Percentiles rank a stretch among this genome's conserved stretches.
These are phyloP conservation scores for Neurospora africana DNA, from an alignment of 495 filamentous ascomycete species.

Conservation along the genomic window DNA sequence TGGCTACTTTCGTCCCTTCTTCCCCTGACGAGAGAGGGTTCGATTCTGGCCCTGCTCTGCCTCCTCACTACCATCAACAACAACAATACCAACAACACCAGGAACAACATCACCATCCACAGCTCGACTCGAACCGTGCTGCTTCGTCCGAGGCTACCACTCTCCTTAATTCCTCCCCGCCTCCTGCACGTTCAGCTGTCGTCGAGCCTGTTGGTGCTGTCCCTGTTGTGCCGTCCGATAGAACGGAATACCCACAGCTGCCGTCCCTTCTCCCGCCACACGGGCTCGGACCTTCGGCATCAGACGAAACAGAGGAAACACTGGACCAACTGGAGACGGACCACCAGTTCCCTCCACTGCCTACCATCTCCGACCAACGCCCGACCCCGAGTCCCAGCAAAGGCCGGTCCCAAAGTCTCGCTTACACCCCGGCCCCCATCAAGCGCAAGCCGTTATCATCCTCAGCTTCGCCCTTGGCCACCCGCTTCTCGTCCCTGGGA, in stretches of 20 bases:
- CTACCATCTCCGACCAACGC: slow-evolving; percentile 6
- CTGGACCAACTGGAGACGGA: neutral
- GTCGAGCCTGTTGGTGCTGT: neutral
- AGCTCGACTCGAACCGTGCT: neutral
- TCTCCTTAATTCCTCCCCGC: neutral
- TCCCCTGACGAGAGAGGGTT: neutral
- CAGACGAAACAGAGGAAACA: neutral
- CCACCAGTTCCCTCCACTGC: slow-evolving; percentile 14
- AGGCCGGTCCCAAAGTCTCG: slow-evolving; percentile 22
- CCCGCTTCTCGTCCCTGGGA: slow-evolving; percentile 38
- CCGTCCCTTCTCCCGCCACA: neutral
- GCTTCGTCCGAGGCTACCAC: neutral
- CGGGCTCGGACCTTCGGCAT: neutral
- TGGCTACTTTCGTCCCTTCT: neutral
- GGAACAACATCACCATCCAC: neutral
- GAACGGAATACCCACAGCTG: neutral
- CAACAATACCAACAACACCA: neutral
- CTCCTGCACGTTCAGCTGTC: neutral
- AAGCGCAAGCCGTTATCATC: slow-evolving; percentile 45
- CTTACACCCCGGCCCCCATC: slow-evolving; percentile 26
- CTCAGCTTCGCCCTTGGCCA: slow-evolving; percentile 40
- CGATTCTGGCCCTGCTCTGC: neutral
- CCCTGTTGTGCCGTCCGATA: neutral
- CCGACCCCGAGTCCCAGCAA: slow-evolving; percentile 20
- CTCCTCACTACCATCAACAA: neutral